These are phyloP conservation scores for Neopestalotiopsis clavispora DNA, from an alignment of 2,329 filamentous ascomycete species.

Conservation along the genomic window DNA sequence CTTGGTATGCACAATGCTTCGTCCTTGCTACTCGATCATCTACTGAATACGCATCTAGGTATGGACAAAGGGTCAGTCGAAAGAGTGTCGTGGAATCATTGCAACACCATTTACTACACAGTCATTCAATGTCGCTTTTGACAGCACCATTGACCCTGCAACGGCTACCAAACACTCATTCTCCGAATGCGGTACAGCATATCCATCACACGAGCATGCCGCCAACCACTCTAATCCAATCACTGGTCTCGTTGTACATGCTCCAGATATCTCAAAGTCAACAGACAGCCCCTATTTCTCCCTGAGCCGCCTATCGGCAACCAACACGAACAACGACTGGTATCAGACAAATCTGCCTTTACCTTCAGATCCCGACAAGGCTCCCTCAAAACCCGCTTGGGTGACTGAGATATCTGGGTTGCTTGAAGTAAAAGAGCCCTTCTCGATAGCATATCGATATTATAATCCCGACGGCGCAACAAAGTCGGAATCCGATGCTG, in stretches of 20 bases:
- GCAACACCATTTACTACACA: conserved; percentile 55
- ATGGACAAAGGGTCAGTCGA: conserved; percentile 42
- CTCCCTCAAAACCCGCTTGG: conserved; percentile 46
- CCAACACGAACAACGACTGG: conserved; percentile 56
- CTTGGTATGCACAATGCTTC: conserved; percentile 38
- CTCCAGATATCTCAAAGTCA: conserved; percentile 35
- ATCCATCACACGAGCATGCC: conserved; percentile 39
- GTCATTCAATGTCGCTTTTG: conserved; percentile 55
- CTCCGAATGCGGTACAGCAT: conserved; percentile 51
- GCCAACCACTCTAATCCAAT: conserved; percentile 48
- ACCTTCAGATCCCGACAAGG: conserved; percentile 22
- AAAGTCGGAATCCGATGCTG: conserved; percentile 38
- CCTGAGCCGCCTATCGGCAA: conserved; percentile 57
- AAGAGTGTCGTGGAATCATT: conserved; percentile 57
- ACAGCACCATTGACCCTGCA: conserved; percentile 29
- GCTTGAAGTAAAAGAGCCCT: conserved; percentile 48
- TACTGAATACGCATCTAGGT: conserved; percentile 39
- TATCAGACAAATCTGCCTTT: conserved; percentile 54
- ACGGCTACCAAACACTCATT: conserved; percentile 40
- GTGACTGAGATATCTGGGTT: conserved; percentile 50
- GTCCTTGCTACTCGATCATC: neutral
- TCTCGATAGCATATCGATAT: conserved; percentile 45
- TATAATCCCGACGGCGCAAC: conserved; percentile 26
- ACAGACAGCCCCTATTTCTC: conserved; percentile 52
- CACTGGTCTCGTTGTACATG: conserved; percentile 53